Evolutionary conservation across 2,329 filamentous ascomycete species (phyloP), one percentile per base, ranked within the genome.

Genomic region (Cytospora schulzeri): DNA sequence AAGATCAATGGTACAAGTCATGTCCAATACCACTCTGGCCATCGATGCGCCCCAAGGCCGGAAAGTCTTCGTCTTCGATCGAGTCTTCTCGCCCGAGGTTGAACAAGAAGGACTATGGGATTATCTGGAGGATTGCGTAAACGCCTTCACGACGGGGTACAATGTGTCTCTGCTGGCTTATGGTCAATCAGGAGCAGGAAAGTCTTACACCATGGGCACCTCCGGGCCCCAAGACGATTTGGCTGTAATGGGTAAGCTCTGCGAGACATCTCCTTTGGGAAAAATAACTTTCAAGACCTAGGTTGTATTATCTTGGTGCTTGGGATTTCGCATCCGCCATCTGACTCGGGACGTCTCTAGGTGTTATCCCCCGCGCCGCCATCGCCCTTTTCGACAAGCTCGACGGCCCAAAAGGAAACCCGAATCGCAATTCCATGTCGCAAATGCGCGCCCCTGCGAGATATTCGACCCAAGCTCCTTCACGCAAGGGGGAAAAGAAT

Each of bases 171-270:
- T 99, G 57, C 81, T 99, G 71, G 95, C 95, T 56, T 99, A 99
- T 73, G 95, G 95, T 69, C 95, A 99, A 80, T 99, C 95, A 31
- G 95, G 95, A 63, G 93, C 95, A 14, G 95, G 95, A 71, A 99
- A 99, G 79, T 98, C 94, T 3, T 98, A 96, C 75, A 99, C 95
- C 0, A 99, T 99, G 95, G 95, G 95, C 64, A 99, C 95, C 0
- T 93, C 94, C 0, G 93, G 93, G 5, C 92, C 93, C 2, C 90
- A 96, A 73, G 83, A 81, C 29, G 84, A 94, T 71, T 69, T 82
- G 33, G 85, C 89, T 9, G 77, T 87, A 33, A 95, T 94, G 91
- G 93, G 92, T 95, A 84, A 77, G 90, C 79, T 22, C 24, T 19
- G 24, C n/a, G 48, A n/a, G 22, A 29, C 26, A 29, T 52, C 48